Percentiles rank a stretch among this genome's conserved stretches.
Evolutionary conservation across 1,139 yeast genomes (phyloP).

Genomic region (Insectozyma bohioensis): DNA sequence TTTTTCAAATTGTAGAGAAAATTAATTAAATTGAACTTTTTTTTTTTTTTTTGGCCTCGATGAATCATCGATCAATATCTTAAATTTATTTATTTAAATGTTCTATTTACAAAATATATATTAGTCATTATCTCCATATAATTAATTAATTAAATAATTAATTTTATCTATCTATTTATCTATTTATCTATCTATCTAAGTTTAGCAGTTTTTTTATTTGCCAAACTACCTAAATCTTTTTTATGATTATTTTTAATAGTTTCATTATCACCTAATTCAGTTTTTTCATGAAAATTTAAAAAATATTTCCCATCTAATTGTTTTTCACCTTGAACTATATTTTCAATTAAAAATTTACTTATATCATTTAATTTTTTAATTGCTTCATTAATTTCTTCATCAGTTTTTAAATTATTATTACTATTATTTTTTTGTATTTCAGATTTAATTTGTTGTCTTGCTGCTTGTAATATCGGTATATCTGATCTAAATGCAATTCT

Average conservation of each 20-base stretch:
- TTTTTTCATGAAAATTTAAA: constrained; percentile 73
- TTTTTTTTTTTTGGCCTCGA: too few relatives aligned
- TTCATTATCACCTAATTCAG: constrained; percentile 90
- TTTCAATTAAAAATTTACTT: constrained; percentile 61
- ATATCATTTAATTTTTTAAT: constrained; percentile 67
- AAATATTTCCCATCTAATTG: constrained; percentile 46
- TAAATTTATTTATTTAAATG: too few relatives aligned
- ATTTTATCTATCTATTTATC: too few relatives aligned
- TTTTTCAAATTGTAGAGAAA: too few relatives aligned
- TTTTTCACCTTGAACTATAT: constrained; percentile 81
- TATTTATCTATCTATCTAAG: too few relatives aligned
- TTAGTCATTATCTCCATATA: too few relatives aligned
- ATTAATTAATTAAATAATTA: too few relatives aligned
- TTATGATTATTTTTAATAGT: constrained; percentile 35
- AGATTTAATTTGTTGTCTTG: constrained; percentile 62
- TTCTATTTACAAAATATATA: too few relatives aligned
- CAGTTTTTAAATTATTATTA: constrained; percentile 20
- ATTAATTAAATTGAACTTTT: too few relatives aligned
- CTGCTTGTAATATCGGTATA: constrained; percentile 51
- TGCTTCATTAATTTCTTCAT: constrained; percentile 48
- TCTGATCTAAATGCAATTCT: constrained; percentile 60
- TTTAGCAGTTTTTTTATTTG: constrained; percentile 5
- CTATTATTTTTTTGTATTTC: constrained; percentile 47
- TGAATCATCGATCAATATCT: too few relatives aligned
- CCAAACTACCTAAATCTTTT: constrained; percentile 39